Base-by-base conservation (phyloP, 371 early-diverging fungal genomes). In the Mucor mucedo region DNA sequence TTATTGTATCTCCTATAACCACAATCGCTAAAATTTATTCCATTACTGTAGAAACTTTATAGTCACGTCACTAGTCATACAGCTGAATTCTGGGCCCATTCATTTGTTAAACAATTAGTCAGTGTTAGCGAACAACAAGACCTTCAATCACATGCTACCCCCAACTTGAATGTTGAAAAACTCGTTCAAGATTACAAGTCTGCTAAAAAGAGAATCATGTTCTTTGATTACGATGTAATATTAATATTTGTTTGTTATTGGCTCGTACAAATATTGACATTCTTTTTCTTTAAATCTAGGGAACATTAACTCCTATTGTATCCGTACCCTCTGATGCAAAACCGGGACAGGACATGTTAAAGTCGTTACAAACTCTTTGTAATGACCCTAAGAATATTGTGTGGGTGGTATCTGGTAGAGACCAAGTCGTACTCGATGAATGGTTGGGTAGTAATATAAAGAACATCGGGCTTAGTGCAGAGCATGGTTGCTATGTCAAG, bases 401-500 rank as follows among this genome's bases (percentile, higher is more conserved):
- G n/a, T 95, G 91, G 82, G 84, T 97, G 8, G 90, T 97, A 28
- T 93, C 93, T 32, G 97, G 98, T 4, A 83, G 98, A 45, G 95
- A 95, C 69, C 87, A 91, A 68, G 79, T 79, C 50, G 84, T 87
- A 27, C 75, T 97, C 38, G 93, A 95, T 28, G 79, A 87, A n/a
- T 94, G 95, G 88, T 78, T 97, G 50, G 94, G 96, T 11, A 59
- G 72, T 21, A 66, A 81, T 28, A 79, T 97, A 35, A 73, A 77
- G n/a, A 84, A 89, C 3, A 77, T 97, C 30, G 95, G 95, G 1
- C 65, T 95, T 9, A 87, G 84, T 69, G 90, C 89, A 5, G 90
- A 91, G 50, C 87, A 89, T 52, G 89, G 89, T 4, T 85, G 86
- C 32, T 89, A 85, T 60, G 70, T 87, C 53, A 78, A 79, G 53